phyloP scores from a whole-genome alignment of 805 yeast genomes.

The Wickerhamiella sorbophila region DNA sequence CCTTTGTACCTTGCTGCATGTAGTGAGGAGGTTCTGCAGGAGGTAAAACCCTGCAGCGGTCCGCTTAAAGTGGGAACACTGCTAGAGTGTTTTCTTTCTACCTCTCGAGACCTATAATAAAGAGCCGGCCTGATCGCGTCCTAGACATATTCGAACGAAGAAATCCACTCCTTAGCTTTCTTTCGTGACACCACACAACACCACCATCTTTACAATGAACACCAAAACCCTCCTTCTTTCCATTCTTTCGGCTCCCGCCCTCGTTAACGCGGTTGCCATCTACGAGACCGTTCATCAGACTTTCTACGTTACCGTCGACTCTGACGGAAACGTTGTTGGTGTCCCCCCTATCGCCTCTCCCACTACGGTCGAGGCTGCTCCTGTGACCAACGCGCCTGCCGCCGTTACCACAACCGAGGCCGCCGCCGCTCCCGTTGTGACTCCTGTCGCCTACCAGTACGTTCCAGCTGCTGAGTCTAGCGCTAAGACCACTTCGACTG shows the following conservation, averaged over 20 bases:
- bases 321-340: background rate
- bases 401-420: background rate
- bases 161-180: background rate
- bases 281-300: conserved; percentile 15
- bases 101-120: background rate
- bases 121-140: background rate
- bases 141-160: background rate
- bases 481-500: background rate
- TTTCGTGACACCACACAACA: background rate
- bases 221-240: conserved; percentile 1
- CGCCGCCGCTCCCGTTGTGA: background rate
- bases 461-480: conserved; percentile 3
- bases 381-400: background rate
- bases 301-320: conserved; percentile 15
- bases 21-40: background rate
- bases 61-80: too few species aligned
- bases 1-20: background rate
- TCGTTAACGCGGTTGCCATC: conserved; percentile 14
- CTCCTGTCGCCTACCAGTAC: conserved; percentile 2
- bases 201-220: background rate
- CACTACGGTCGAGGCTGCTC: background rate
- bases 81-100: background rate
- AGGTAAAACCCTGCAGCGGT: background rate
- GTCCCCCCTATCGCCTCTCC: conserved; percentile 1
- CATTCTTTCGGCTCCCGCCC: conserved; percentile 3